These are phyloP conservation scores for Cyclaneusma minus DNA, from an alignment of 2,329 filamentous ascomycete genomes.

Conservation along the genomic window DNA sequence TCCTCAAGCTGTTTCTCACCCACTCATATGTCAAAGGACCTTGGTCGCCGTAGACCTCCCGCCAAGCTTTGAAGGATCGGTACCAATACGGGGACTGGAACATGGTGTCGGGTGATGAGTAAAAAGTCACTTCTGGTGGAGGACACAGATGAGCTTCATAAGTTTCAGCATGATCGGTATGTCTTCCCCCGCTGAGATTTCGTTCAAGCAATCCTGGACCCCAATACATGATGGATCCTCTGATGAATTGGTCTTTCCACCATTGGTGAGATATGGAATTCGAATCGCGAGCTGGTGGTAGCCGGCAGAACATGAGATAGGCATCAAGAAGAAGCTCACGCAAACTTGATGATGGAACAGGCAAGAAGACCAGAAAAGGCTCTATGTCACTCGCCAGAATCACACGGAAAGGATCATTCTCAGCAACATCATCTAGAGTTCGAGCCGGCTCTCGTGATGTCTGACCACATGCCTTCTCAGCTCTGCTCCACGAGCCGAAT, in stretches of 20 bases:
- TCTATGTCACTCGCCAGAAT: conserved; percentile 67
- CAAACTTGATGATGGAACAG: conserved; percentile 21
- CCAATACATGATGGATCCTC: no score
- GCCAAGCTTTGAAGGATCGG: conserved; percentile 19
- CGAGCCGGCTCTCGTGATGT: conserved; percentile 49
- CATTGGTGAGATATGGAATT: conserved; percentile 15
- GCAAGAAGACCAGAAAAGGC: conserved; percentile 40
- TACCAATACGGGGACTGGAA: conserved; percentile 34
- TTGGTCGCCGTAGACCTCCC: conserved; percentile 7
- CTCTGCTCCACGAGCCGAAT: conserved; percentile 27
- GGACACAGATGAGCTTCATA: conserved; percentile 17
- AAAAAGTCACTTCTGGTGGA: conserved; percentile 6
- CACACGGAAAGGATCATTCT: conserved; percentile 71
- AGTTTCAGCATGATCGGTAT: conserved; percentile 3
- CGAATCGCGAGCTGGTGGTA: conserved; percentile 31
- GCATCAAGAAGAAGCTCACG: conserved; percentile 43
- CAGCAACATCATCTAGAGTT: conserved; percentile 55
- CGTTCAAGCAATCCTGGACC: conserved; percentile 21
- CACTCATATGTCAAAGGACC: conserved; percentile 21
- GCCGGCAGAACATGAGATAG: conserved; percentile 51
- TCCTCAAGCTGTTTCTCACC: conserved; percentile 35
- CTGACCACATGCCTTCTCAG: conserved; percentile 35
- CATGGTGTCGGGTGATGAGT: conserved; percentile 32
- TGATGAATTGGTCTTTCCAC: conserved; percentile 38
- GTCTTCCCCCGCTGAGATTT: conserved; percentile 6